Base-by-base conservation (phyloP, 2,329 filamentous ascomycete genomes). In the Ascosphaera apis region DNA sequence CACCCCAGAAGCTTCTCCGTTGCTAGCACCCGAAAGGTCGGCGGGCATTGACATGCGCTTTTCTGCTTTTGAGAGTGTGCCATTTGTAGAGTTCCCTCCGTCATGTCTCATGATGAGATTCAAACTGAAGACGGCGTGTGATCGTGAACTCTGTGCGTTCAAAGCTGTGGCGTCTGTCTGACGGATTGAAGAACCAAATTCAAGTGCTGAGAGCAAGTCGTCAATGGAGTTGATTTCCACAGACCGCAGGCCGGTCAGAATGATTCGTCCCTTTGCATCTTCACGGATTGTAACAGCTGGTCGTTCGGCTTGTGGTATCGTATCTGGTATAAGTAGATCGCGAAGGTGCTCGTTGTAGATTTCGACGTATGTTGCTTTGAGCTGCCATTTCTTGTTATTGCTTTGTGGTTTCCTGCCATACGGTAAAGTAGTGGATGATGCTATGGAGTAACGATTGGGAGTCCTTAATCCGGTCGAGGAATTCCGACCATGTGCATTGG, bases 291-390 rank as follows among this genome's bases (percentile, higher is more conserved):
- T 77, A n/a, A 98, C 84, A 19, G 67, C 66, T 36, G 67, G 67
- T 40, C 88, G 73, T 49, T 95, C 86, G 42, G 65, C 58, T 4
- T 58, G 47, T 1, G 77, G 71, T 0, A 75, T 67, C 33, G 72
- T 57, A 33, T 93, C 86, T 1, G 82, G 72, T 3, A 92, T 60
- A 25, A 98, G 65, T 12, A 98, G 65, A 62, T 98, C 88, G 46
- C 88, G 75, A 19, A 95, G 64, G 50, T 91, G 79, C 56, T 98
- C 88, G 51, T 98, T 95, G 61, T 98, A 98, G 44, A 98, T 98
- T 63, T 72, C 69, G 37, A 93, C 80, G 50, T 93, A 93, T 1
- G 84, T 93, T 8, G 86, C 88, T 53, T 79, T 91, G 48, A 98
- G 62, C 36, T 81, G 76, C 88, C 88, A 98, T 42, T 67, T 78